Evolutionary conservation across 2,329 filamentous ascomycete species (phyloP).

Genomic region (Cercospora sp.): DNA sequence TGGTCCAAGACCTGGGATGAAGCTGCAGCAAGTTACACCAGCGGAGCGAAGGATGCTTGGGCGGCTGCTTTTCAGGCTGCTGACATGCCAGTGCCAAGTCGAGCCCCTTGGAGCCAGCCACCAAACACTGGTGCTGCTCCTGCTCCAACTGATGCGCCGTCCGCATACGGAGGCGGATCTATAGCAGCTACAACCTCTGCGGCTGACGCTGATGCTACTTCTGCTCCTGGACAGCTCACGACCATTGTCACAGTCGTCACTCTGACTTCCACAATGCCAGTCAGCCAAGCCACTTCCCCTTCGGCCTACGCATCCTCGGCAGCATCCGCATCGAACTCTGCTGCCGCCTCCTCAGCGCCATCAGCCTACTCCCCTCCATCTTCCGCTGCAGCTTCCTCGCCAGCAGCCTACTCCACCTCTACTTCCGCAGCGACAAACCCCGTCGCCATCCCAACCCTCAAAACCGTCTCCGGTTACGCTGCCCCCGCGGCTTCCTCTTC

Average conservation of each 20-base stretch:
- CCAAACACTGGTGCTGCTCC: not conserved
- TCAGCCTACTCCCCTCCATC: conserved; percentile 2
- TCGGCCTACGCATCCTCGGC: not conserved
- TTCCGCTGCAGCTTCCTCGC: conserved; percentile 7
- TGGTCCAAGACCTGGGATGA: conserved; percentile 15
- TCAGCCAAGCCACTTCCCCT: conserved; percentile 10
- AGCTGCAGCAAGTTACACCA: conserved; percentile 22
- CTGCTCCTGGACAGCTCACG: conserved; percentile 9
- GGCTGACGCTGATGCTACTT: not conserved
- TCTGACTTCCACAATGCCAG: conserved; percentile 20
- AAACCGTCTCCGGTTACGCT: not conserved
- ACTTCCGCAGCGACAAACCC: not conserved
- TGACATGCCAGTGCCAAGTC: conserved; percentile 18
- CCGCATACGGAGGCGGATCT: not conserved
- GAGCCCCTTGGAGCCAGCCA: conserved; percentile 17
- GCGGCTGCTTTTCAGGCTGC: conserved; percentile 22
- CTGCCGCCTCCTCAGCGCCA: conserved; percentile 3
- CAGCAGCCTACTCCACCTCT: conserved; percentile 17
- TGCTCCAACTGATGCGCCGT: conserved; percentile 11
- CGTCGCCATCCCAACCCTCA: not conserved
- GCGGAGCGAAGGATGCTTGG: conserved; percentile 18
- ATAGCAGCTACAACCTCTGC: conserved; percentile 1
- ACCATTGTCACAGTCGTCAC: conserved; percentile 25
- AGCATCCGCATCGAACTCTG: not conserved
- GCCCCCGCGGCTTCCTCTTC: not conserved